These are phyloP conservation scores for Ascochyta viciae-villosae DNA, from an alignment of 2,329 filamentous ascomycete species.

Conservation along the genomic window DNA sequence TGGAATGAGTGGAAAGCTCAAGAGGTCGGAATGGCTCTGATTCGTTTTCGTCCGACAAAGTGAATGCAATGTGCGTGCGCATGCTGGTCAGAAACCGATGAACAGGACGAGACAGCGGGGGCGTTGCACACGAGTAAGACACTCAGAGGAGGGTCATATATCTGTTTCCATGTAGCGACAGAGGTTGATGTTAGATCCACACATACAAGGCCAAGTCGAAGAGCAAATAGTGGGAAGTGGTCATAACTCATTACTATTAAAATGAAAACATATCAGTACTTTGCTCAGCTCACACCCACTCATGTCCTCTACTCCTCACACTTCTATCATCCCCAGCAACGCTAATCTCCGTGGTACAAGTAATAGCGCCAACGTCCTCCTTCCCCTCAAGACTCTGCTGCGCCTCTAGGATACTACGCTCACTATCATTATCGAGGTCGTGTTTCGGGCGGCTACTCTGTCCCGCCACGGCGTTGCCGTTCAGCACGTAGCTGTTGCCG, in stretches of 20 bases:
- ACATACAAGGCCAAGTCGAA: too few relatives aligned
- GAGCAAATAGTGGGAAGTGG: too few relatives aligned
- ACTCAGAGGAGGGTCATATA: too few relatives aligned
- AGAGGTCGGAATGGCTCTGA: too few relatives aligned
- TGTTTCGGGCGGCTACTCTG: background rate
- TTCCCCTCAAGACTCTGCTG: constrained; percentile 7
- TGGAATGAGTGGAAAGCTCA: too few relatives aligned
- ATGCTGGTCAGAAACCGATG: too few relatives aligned
- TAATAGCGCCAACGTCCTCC: constrained; percentile 2
- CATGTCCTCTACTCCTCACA: constrained; percentile 3
- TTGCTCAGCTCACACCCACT: constrained; percentile 2
- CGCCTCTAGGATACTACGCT: constrained; percentile 4
- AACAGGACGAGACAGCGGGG: too few relatives aligned
- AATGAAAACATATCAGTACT: background rate
- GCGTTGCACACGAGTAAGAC: too few relatives aligned
- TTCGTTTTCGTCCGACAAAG: too few relatives aligned
- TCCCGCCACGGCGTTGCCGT: background rate
- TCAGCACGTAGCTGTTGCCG: constrained; percentile 16
- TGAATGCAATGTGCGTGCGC: too few relatives aligned
- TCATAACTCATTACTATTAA: background rate
- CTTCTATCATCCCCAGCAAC: constrained; percentile 7
- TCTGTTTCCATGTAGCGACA: too few relatives aligned
- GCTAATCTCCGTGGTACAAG: constrained; percentile 13
- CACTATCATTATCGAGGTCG: constrained; percentile 14
- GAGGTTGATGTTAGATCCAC: too few relatives aligned